Evolutionary conservation across 164 flowering plant species (phyloP).

Genomic region (Vitis cinerea): DNA sequence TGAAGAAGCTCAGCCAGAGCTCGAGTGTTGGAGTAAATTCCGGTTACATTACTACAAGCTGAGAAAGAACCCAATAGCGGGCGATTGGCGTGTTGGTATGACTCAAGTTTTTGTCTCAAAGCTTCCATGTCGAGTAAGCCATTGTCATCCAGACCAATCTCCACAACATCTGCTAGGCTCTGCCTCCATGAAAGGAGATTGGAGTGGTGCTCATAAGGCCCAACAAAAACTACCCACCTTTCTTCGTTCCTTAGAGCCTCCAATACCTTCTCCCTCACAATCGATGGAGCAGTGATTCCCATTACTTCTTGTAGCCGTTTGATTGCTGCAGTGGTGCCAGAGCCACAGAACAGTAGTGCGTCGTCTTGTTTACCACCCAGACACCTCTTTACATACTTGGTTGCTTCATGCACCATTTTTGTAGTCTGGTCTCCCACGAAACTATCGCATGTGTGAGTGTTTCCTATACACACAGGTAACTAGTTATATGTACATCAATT

Average conservation of each 20-base stretch:
- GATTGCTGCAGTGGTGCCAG: constrained; percentile 59
- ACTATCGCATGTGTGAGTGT: constrained; percentile 63
- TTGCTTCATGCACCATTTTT: constrained; percentile 47
- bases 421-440: constrained; percentile 53
- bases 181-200: constrained; percentile 70
- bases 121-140: constrained; percentile 57
- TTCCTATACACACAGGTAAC: constrained; percentile 30
- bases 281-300: constrained; percentile 51
- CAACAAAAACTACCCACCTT: constrained; percentile 68
- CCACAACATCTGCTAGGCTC: constrained; percentile 58
- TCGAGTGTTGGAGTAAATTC: constrained; percentile 51
- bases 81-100: constrained; percentile 27
- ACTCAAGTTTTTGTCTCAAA: constrained; percentile 33
- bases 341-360: constrained; percentile 58
- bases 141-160: constrained; percentile 45
- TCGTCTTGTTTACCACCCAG: constrained; percentile 47
- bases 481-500: no score
- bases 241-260: constrained; percentile 34
- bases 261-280: constrained; percentile 33
- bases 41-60: constrained; percentile 82
- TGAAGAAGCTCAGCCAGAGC: constrained; percentile 62
- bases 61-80: constrained; percentile 80
- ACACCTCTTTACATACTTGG: constrained; percentile 49
- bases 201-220: constrained; percentile 71
- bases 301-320: constrained; percentile 69